Evolutionary conservation across 805 yeast genomes (phyloP).

Genomic region (Sungouiozyma intestinalis): DNA sequence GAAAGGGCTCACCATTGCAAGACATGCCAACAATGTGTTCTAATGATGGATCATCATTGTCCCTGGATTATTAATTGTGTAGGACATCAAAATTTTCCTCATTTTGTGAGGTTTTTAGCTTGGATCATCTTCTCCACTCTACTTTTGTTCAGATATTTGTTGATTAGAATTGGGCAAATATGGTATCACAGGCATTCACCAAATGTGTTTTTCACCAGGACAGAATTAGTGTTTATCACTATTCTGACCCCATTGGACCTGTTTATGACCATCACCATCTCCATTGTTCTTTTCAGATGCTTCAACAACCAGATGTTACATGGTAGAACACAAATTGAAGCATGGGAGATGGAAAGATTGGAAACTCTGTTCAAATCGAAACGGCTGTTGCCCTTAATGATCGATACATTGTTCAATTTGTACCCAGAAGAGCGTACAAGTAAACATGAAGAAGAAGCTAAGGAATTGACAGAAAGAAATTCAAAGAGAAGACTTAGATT

Average conservation of each 20-base stretch:
- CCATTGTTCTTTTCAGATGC: constrained; percentile 52
- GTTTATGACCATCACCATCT: constrained; percentile 52
- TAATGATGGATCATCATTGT: constrained; percentile 88
- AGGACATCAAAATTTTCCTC: constrained; percentile 68
- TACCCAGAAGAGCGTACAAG: constrained; percentile 12
- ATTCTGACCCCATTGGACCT: constrained; percentile 43
- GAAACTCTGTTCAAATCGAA: constrained; percentile 52
- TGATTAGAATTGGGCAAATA: constrained; percentile 32
- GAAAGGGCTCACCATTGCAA: constrained; percentile 83
- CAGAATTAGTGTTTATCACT: constrained; percentile 46
- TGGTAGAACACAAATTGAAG: constrained; percentile 84
- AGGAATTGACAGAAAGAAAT: constrained; percentile 6
- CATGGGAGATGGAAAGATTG: constrained; percentile 83
- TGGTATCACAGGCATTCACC: constrained; percentile 46
- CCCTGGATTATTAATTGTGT: constrained; percentile 94
- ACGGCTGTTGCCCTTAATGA: constrained; percentile 37
- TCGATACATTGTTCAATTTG: constrained; percentile 37
- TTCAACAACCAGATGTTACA: constrained; percentile 39
- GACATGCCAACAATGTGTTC: constrained; percentile 59
- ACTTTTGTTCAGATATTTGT: constrained; percentile 35
- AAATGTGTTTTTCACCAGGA: constrained; percentile 34
- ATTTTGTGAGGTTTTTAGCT: constrained; percentile 62
- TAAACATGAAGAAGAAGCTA: constrained; percentile 10
- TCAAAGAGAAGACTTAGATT: constrained; percentile 30
- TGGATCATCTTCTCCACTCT: constrained; percentile 52